phyloP scores from a whole-genome alignment of 371 early-diverging fungal species.

The Actinomortierella wolfii region DNA sequence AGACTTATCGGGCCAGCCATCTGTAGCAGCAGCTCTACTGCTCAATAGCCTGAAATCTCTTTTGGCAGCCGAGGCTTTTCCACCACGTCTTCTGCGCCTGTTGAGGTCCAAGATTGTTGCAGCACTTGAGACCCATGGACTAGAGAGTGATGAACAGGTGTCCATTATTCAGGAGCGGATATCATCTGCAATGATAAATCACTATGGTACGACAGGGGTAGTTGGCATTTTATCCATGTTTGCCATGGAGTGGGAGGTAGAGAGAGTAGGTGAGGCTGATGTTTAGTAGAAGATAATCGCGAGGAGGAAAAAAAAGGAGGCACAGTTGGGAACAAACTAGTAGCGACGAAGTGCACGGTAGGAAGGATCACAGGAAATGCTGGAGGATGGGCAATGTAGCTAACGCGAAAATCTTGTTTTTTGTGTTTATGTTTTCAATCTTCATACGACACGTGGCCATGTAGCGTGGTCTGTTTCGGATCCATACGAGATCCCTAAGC shows the following conservation, averaged over 20 bases:
- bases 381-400: background rate
- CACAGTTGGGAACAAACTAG: too few relatives aligned
- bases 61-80: slow-evolving; percentile 39
- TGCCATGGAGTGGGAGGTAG: too few relatives aligned
- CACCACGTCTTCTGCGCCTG: slow-evolving; percentile 23
- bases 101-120: slow-evolving; percentile 30
- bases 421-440: background rate
- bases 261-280: too few relatives aligned
- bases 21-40: slow-evolving; percentile 20
- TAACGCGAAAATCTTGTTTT: too few relatives aligned
- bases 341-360: too few relatives aligned
- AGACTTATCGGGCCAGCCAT: slow-evolving; percentile 8
- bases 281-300: too few relatives aligned
- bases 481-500: slow-evolving; percentile 33
- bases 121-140: slow-evolving; percentile 18
- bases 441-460: background rate
- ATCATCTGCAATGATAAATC: slow-evolving; percentile 15
- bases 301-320: too few relatives aligned
- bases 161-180: slow-evolving; percentile 26
- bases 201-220: slow-evolving; percentile 19
- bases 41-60: slow-evolving; percentile 34
- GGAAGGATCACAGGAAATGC: too few relatives aligned
- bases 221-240: too few relatives aligned
- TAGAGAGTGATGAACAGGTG: slow-evolving; percentile 35
- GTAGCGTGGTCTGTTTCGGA: slow-evolving; percentile 33